Percentiles rank a stretch among this genome's conserved stretches.
Conservation (phyloP, 1,139 yeast genomes). For the Hyphopichia buzzinii region DNA sequence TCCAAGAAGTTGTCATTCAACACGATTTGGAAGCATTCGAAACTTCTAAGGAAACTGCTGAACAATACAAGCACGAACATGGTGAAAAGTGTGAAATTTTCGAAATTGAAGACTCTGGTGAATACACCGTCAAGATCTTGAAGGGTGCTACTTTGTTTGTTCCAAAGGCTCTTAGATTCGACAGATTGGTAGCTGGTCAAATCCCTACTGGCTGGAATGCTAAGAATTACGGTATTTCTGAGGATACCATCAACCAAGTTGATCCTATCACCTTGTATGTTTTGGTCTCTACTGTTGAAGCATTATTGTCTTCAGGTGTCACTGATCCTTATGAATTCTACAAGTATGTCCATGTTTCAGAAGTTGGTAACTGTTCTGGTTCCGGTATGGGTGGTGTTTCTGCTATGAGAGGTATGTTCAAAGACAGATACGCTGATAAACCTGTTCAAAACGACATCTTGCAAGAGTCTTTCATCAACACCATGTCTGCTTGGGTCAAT, state of each 20-base stretch:
- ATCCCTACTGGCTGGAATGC: slow-evolving; percentile 99
- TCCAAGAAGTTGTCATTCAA: slow-evolving; percentile 94
- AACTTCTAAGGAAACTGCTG: slow-evolving; percentile 92
- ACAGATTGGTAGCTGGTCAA: slow-evolving; percentile 98
- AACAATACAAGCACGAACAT: slow-evolving; percentile 89
- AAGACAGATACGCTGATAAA: slow-evolving; percentile 84
- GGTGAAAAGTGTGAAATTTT: slow-evolving; percentile 93
- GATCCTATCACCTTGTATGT: slow-evolving; percentile 94
- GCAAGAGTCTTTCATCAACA: slow-evolving; percentile 97
- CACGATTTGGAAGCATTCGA: slow-evolving; percentile 96
- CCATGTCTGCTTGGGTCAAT: slow-evolving; percentile 99
- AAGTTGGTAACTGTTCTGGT: slow-evolving; percentile 98
- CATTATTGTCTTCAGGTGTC: slow-evolving; percentile 88
- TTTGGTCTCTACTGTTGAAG: slow-evolving; percentile 92
- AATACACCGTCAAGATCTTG: slow-evolving; percentile 82
- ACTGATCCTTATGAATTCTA: slow-evolving; percentile 98
- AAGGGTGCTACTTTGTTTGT: slow-evolving; percentile 89
- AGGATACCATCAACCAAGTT: slow-evolving; percentile 89
- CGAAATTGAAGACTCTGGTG: slow-evolving; percentile 86
- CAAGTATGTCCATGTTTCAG: slow-evolving; percentile 96
- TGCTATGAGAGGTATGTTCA: slow-evolving; percentile 97
- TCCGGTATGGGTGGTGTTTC: slow-evolving; percentile 99
- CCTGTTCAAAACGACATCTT: slow-evolving; percentile 96
- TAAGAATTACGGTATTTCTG: slow-evolving; percentile 88
- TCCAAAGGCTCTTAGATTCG: slow-evolving; percentile 95